Evolutionary conservation across 2,329 filamentous ascomycete species (phyloP), one percentile per base, ranked within the genome.

Genomic region (Emydomyces testavorans): DNA sequence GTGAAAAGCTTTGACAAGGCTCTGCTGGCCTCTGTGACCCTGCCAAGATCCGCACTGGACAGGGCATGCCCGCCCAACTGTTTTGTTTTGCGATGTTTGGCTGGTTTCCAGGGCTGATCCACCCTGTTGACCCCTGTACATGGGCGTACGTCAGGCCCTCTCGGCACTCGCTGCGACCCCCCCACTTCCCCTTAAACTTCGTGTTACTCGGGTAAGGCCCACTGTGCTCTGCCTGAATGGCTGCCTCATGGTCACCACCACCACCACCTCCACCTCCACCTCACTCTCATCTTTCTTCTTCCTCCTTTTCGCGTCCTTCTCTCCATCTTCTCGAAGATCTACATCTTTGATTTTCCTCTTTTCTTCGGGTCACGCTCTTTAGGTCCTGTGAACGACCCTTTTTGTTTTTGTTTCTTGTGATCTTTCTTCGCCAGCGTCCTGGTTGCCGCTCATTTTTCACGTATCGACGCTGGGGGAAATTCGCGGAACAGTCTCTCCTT

Each of bases 281-380:
- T 32, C 36, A 44, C 48, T 26, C 43, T 43, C 36, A 45, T 34
- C 36, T 31, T 38, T 44, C 41, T 36, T 26, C 45, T 32, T 46
- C 36, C 44, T 51, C 48, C 46, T 24, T 44, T 37, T 21, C 46
- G 37, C 29, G n/a, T 39, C 40, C 23, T 39, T 44, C 38, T 28
- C 44, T 38, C 48, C 39, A 42, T 51, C 49, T 46, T 35, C 20
- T 10, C 31, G 10, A 3, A 11, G 49, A 51, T 51, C 46, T 45
- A 52, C 50, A 46, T 46, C 35, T 46, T 56, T 52, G 26, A 28
- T 53, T 54, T 52, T 50, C 53, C 42, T 50, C 52, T 51, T 52
- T 52, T 50, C 52, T 50, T 58, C 56, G 54, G 56, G 57, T 56
- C 50, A 57, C 56, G 52, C 54, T 43, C 46, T 38, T 48, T 34